These are phyloP conservation scores for Malus hybrid DNA, from an alignment of 331 rosid genomes.

Conservation along the genomic window DNA sequence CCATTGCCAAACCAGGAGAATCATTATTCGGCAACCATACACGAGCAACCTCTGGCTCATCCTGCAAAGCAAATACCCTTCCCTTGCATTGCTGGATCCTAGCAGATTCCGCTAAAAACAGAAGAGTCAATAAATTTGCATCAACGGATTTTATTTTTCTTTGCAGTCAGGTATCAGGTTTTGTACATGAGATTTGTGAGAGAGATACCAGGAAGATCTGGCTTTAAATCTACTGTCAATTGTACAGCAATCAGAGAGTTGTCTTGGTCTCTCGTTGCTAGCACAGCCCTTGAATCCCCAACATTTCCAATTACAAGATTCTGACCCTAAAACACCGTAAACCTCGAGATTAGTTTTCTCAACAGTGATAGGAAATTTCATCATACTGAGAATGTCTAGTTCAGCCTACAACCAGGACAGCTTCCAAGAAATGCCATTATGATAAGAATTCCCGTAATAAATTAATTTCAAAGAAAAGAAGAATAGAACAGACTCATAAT, in stretches of 20 bases:
- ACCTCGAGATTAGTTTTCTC: background rate
- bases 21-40: slow-evolving; percentile 54
- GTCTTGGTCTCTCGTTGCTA: slow-evolving; percentile 41
- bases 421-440: too few relatives aligned
- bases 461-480: too few relatives aligned
- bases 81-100: slow-evolving; percentile 58
- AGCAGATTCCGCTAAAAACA: slow-evolving; percentile 44
- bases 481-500: too few relatives aligned
- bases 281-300: slow-evolving; percentile 55
- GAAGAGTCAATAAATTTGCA: background rate
- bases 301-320: slow-evolving; percentile 47
- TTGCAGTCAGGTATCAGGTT: background rate
- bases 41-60: slow-evolving; percentile 49
- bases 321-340: slow-evolving; percentile 27
- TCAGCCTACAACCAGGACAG: too few relatives aligned
- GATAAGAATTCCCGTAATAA: too few relatives aligned
- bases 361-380: background rate
- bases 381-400: too few relatives aligned
- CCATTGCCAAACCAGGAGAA: slow-evolving; percentile 63
- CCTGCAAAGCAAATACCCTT: slow-evolving; percentile 53
- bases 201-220: slow-evolving; percentile 49
- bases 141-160: background rate
- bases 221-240: slow-evolving; percentile 54
- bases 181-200: background rate
- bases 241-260: slow-evolving; percentile 39